Evolutionary conservation across 2,329 filamentous ascomycete species (phyloP), one percentile per base, ranked within the genome.

Genomic region (Xylariales sp.): DNA sequence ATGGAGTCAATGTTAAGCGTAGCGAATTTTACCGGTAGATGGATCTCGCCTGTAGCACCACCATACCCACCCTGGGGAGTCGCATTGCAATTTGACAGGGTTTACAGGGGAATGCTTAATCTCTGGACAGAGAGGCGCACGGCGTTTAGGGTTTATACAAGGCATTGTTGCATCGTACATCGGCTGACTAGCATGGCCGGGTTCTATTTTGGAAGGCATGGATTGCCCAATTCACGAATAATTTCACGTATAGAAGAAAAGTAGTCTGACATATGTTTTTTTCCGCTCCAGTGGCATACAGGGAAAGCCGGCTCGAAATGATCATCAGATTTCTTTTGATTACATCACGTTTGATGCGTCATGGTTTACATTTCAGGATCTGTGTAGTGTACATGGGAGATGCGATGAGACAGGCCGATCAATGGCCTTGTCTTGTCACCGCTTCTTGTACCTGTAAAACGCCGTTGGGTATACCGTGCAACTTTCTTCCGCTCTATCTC

Each of bases 1-100:
- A 98, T 78, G 96, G 96, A 1, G 94, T 99, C 60, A 99, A 97
- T 78, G 92, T 98, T 61, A 98, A 97, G 88, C 87, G 96, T 71
- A 94, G 95, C 77, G 96, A 99, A 83, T 99, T 98, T 78, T 99
- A 99, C 80, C 66, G 75, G 62, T 75, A 67, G 62, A 64, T 34
- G 46, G 46, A 39, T 32, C 18, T 45, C 9, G 10, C 3, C 12
- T n/a, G 52, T n/a, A 14, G 23, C 28, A 45, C 16, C 32, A 60
- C 39, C 23, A 50, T 32, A 23, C 12, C 54, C 12, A 34, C 18
- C 4, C n/a, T 4, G 30, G 48, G 28, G 34, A 12, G 23, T 45
- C 30, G 23, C 14, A 10, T 64, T 34, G 18, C 32, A 30, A 23
- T 32, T 12, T 59, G 32, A 64, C 48, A 9, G 28, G 58, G 56